Base-by-base conservation (phyloP, 1,284 basidiomycete species). In the Malassezia brasiliensis region DNA sequence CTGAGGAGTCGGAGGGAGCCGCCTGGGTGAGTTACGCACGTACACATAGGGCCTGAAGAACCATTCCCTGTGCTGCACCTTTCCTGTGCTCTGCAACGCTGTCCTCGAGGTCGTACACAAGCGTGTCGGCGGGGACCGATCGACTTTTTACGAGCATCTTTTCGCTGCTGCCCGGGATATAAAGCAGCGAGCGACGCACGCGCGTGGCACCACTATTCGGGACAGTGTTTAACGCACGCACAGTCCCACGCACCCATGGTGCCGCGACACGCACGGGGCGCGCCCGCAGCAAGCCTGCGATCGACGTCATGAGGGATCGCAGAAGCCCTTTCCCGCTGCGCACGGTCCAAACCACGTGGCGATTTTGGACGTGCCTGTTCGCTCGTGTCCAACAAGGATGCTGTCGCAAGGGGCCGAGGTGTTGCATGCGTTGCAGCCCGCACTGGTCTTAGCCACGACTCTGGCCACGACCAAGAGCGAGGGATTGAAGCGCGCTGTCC, bases 61-160 rank as follows among this genome's bases (percentile, higher is more conserved):
- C 70, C 40, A 66, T 61, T 47, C 64, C 60, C 1, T 65, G 59
- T 2, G 70, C 72, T 9, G 61, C 62, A 0, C 63, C 64, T 42
- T 72, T 72, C 11, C 68, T 65, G 56, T 72, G 72, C 22, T 52
- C 50, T 0, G 70, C 72, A 0, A 72, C 70, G 34, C 66, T 66
- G 40, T 74, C 68, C 49, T 74, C 72, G 9, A 74, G 61, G 39
- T 74, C 72, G 34, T 63, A 72, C 32, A 74, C 67, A 48, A 74
- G 60, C 31, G 63, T 66, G 32, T 74, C 72, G 11, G 67, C 60
- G 2, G 45, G 25, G 17, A 59, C 51, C 14, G 54, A 35, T 5
- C 59, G 64, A 28, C 54, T 58, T 37, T 68, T 69, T 34, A 65
- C 64, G 47, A 73, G 67, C 69, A 72, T 72, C 39, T 67, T 68